A percentile compares a stretch with the other conserved stretches of the same genome.
Conservation (phyloP, 2,329 filamentous ascomycete genomes). For the Lecanicillium sp. region DNA sequence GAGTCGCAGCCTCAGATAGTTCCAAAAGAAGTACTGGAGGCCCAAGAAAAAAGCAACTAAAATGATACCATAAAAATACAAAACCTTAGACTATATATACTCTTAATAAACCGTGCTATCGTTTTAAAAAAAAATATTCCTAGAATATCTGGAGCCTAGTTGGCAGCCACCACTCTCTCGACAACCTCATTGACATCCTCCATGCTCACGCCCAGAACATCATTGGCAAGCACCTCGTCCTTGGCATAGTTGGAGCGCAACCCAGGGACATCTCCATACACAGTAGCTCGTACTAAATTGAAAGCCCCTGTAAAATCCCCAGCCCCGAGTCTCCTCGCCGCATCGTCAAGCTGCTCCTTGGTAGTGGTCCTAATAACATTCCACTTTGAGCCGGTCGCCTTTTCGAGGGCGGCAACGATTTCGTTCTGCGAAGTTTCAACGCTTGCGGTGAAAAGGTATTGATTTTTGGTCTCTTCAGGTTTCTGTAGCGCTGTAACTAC, state of each 20-base stretch:
- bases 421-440: conserved; percentile 39
- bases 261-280: conserved; percentile 6
- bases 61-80: too few species aligned
- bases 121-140: too few species aligned
- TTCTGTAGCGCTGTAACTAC: conserved; percentile 37
- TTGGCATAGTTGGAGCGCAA: conserved; percentile 11
- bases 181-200: too few species aligned
- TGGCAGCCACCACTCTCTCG: background rate
- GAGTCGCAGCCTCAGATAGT: too few species aligned
- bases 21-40: too few species aligned
- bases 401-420: conserved; percentile 11
- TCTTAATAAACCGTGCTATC: too few species aligned
- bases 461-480: conserved; percentile 40
- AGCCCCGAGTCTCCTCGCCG: conserved; percentile 4
- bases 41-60: too few species aligned
- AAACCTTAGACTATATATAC: too few species aligned
- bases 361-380: conserved; percentile 8
- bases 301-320: conserved; percentile 10
- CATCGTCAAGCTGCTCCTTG: conserved; percentile 8
- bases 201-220: background rate
- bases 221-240: conserved; percentile 9
- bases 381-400: conserved; percentile 10
- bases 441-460: conserved; percentile 42
- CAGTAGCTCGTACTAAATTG: conserved; percentile 10
- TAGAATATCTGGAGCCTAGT: too few species aligned